Evolutionary conservation across 176 grass and related monocot genomes (phyloP).

Genomic region (Oryza nivara): DNA sequence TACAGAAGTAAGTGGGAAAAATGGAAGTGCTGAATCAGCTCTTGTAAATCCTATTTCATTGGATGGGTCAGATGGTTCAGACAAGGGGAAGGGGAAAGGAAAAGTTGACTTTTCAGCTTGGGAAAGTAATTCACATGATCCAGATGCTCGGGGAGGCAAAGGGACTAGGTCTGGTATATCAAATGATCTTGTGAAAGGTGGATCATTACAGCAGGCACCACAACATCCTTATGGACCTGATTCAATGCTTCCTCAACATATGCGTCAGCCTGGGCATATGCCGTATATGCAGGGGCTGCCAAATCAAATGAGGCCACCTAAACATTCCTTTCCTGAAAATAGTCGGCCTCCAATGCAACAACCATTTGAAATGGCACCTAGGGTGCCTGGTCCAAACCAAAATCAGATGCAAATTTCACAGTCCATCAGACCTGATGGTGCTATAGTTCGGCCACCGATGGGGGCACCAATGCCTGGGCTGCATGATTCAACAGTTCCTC

Average conservation of each 20-base stretch:
- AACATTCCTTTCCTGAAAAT: constrained; percentile 50
- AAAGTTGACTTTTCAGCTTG: constrained; percentile 36
- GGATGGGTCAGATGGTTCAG: constrained; percentile 29
- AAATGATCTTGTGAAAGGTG: constrained; percentile 46
- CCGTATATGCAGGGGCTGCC: constrained; percentile 39
- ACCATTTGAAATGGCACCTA: constrained; percentile 49
- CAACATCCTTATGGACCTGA: constrained; percentile 49
- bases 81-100: constrained; percentile 14
- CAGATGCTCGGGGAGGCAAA: constrained; percentile 14
- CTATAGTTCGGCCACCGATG: constrained; percentile 44
- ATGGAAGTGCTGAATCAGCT: constrained; percentile 33
- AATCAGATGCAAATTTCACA: constrained; percentile 42
- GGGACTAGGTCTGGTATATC: constrained; percentile 39
- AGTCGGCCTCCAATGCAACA: constrained; percentile 36
- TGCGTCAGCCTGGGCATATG: constrained; percentile 41
- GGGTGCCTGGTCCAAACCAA: constrained; percentile 30
- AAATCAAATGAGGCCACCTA: constrained; percentile 57
- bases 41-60: constrained; percentile 36
- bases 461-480: constrained; percentile 45
- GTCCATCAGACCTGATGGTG: constrained; percentile 44
- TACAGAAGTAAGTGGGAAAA: constrained; percentile 34
- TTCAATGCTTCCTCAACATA: constrained; percentile 50
- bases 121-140: constrained; percentile 45
- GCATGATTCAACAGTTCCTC: constrained; percentile 48
- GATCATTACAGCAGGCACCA: constrained; percentile 39